Base-by-base conservation (phyloP, 2,329 filamentous ascomycete genomes). In the Kalaharituber pfeilii region DNA sequence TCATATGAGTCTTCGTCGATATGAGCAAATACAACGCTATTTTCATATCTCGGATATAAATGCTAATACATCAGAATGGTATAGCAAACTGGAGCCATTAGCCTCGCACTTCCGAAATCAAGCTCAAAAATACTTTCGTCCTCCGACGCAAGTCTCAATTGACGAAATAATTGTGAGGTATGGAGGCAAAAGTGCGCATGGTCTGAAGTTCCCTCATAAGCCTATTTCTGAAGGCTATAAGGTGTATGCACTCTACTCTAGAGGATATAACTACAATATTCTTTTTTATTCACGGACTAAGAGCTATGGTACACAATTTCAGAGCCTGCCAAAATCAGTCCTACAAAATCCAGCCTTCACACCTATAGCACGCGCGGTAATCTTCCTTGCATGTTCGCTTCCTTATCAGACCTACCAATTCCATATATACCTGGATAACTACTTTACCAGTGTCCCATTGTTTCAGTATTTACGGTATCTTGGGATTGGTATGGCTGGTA, bases 191-290 rank as follows among this genome's bases (percentile, higher is more conserved):
- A n/a, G 13, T 76, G 50, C 59, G 71, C 22, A 62, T 65, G n/a
- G 68, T 65, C 45, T 68, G 69, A 52, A 71, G 70, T 59, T 47
- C 15, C 42, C 42, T n/a, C n/a, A n/a, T n/a, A n/a, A n/a, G n/a
- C n/a, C n/a, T n/a, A n/a, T n/a, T n/a, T n/a, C n/a, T n/a, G n/a
- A n/a, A 47, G 24, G 24, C 22, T 47, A 47, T 13, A 47, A 47
- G 11, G 42, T 11, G 13, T 47, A 18, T 47, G 22, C n/a, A 25
- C 24, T 47, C 22, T 47, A 47, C 22, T 47, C 42, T 11, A 18
- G n/a, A 47, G n/a, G n/a, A n/a, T n/a, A n/a, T n/a, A n/a, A n/a
- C n/a, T n/a, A n/a, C n/a, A n/a, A n/a, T n/a, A n/a, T n/a, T n/a
- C n/a, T n/a, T n/a, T n/a, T n/a, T n/a, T n/a, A n/a, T n/a, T n/a